These are phyloP conservation scores for Monosporozyma solicola DNA, from an alignment of 805 yeast genomes.

Conservation along the genomic window DNA sequence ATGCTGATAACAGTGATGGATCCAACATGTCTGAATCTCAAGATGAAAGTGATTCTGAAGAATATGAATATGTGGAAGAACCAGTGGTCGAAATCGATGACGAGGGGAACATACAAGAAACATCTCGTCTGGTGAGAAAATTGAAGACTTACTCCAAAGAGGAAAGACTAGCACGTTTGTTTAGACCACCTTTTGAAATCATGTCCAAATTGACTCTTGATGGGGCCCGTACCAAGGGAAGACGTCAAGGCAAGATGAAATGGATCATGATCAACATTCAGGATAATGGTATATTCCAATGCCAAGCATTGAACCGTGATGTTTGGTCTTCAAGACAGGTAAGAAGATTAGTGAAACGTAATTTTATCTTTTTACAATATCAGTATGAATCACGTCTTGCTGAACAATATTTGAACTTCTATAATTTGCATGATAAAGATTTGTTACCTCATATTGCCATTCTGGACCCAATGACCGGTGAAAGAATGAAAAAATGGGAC, in stretches of 20 bases:
- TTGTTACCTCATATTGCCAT: constrained; percentile 82
- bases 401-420: constrained; percentile 57
- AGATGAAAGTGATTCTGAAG: constrained; percentile 30
- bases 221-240: constrained; percentile 60
- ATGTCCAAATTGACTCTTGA: constrained; percentile 64
- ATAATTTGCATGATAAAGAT: constrained; percentile 45
- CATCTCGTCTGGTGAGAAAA: constrained; percentile 21
- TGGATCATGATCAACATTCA: constrained; percentile 89
- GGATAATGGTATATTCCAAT: constrained; percentile 72
- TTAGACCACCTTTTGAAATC: constrained; percentile 90
- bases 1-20: constrained; percentile 2
- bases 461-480: constrained; percentile 93
- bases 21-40: constrained; percentile 15
- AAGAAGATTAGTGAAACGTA: constrained; percentile 51
- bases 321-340: constrained; percentile 72
- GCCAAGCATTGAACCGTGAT: constrained; percentile 88
- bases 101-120: constrained; percentile 32
- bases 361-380: constrained; percentile 81
- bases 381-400: constrained; percentile 73
- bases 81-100: constrained; percentile 26
- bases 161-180: constrained; percentile 66
- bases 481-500: constrained; percentile 71
- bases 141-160: constrained; percentile 22
- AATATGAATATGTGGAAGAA: constrained; percentile 28
- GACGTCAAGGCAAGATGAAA: constrained; percentile 37